Base-by-base conservation (phyloP, 306 rosid genomes). In the Pterocarpus santalinus region DNA sequence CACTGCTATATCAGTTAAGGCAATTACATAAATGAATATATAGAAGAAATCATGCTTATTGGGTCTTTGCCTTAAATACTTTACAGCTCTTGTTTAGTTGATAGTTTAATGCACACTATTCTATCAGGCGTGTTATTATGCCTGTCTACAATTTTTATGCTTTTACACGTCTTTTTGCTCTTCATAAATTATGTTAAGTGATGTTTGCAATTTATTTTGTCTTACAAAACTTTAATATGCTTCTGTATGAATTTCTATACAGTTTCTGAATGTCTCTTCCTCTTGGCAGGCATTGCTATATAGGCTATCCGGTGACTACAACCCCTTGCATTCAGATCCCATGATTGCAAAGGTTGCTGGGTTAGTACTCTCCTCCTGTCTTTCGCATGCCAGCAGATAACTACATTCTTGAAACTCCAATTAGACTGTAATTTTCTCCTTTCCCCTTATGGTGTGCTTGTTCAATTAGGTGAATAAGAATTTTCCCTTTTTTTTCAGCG, bases 241-340 rank as follows among this genome's bases (percentile, higher is more conserved):
- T 79, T 52, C 28, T 17, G 58, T 66, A 41, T 69, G 62, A 62
- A 73, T 67, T 34, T 51, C 49, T 57, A 32, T 34, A 72, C 28
- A 39, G n/a, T 67, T 43, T 72, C 49, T 81, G 71, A 85, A n/a
- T 58, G 75, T 28, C 39, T 78, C 61, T 67, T 79, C 67, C 56
- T 71, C 84, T 88, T 72, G 86, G 83, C 96, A 95, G 99, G 99
- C 99, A 49, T 88, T 95, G 89, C 83, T 95, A 63, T 95, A 95
- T 75, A 88, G 96, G 82, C 82, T 95, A 66, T 89, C 97, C 5
- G 99, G 99, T 68, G 98, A 95, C 81, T 85, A 93, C 79, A 95
- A 93, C 75, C 99, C 96, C 81, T 90, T 95, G 72, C 99, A 95
- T 86, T 93, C 99, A 34, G 99, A 93, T 87, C 98, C 98, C 49